Evolutionary conservation across 805 yeast species (phyloP).

Genomic region (Saturnispora hagleri): DNA sequence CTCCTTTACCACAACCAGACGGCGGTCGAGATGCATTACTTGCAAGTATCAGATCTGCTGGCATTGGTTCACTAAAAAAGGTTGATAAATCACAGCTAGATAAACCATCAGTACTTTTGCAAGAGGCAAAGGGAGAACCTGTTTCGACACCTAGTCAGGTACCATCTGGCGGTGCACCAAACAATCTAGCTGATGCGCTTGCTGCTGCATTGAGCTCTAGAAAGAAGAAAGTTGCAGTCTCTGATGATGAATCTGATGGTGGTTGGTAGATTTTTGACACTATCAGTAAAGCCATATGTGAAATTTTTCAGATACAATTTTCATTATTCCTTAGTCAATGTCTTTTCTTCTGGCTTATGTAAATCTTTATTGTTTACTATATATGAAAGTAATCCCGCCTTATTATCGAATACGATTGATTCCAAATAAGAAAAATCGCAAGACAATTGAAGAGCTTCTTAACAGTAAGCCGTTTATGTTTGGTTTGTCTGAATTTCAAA

Average conservation of each 20-base stretch:
- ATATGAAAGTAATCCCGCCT: background rate
- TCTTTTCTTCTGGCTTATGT: background rate
- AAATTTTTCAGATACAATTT: background rate
- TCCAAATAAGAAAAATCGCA: background rate
- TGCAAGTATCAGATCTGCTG: slow-evolving; percentile 79
- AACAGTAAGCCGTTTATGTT: slow-evolving; percentile 11
- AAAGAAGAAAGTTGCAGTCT: slow-evolving; percentile 69
- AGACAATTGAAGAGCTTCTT: slow-evolving; percentile 1
- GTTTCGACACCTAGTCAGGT: slow-evolving; percentile 28
- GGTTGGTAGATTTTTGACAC: slow-evolving; percentile 43
- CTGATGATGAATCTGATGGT: slow-evolving; percentile 79
- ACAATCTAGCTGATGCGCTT: slow-evolving; percentile 28
- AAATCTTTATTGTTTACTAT: background rate
- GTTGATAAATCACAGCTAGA: slow-evolving; percentile 81
- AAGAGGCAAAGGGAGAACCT: slow-evolving; percentile 62
- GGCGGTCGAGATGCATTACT: slow-evolving; percentile 70
- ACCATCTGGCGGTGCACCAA: slow-evolving; percentile 38
- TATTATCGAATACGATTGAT: slow-evolving; percentile 2
- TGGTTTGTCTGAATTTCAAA: background rate
- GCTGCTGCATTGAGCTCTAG: slow-evolving; percentile 75
- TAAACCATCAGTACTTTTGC: slow-evolving; percentile 61
- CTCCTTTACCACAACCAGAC: slow-evolving; percentile 30
- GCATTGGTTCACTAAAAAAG: slow-evolving; percentile 58
- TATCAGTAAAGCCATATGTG: background rate
- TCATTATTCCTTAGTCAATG: background rate